Evolutionary conservation across 345 rosid species (phyloP).

Genomic region (Eucalyptus paniculata): DNA sequence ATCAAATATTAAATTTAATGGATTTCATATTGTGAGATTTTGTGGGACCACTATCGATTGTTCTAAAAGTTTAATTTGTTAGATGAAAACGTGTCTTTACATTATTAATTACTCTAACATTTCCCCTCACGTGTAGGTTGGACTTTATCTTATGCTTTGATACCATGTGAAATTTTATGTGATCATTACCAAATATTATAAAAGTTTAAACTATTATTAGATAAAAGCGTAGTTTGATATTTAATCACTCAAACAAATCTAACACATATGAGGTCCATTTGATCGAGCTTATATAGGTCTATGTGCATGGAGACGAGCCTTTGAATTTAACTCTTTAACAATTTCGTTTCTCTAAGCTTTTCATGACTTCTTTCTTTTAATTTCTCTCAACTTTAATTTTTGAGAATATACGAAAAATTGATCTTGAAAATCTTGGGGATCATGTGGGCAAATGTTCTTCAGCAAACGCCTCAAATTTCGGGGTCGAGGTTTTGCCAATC

Average conservation of each 20-base stretch:
- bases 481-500: neutral
- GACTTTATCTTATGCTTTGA: too few species aligned
- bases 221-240: too few species aligned
- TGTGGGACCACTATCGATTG: accelerated
- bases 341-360: neutral
- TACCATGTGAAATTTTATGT: too few species aligned
- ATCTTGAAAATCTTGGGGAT: neutral
- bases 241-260: too few species aligned
- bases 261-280: too few species aligned
- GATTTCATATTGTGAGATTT: too few species aligned
- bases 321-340: neutral
- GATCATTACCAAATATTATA: accelerated
- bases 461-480: neutral
- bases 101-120: too few species aligned
- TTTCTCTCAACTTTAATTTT: neutral
- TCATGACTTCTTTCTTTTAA: neutral
- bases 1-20: neutral
- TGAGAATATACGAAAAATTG: neutral
- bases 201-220: too few species aligned
- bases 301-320: neutral
- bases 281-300: too few species aligned
- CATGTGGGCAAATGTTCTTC: neutral
- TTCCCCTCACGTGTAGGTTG: too few species aligned
- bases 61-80: accelerated
- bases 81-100: too few species aligned